phyloP scores from a whole-genome alignment of 2,329 filamentous ascomycete genomes.

The Cladosporium sp. region DNA sequence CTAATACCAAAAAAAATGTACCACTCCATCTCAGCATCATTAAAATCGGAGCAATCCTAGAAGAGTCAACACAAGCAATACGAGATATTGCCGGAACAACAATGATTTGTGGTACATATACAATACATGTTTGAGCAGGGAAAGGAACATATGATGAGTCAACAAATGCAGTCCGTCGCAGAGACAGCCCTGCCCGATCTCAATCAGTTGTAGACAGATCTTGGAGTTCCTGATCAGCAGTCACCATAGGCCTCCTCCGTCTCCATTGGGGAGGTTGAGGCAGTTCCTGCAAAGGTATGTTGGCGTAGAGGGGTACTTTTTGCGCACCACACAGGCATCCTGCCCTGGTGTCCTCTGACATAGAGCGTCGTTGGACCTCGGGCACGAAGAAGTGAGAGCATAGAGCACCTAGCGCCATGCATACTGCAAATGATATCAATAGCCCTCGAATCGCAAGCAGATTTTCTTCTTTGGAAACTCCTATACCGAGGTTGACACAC shows the following conservation, averaged over 20 bases:
- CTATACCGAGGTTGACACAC: slow-evolving; percentile 29
- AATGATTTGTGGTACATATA: too few relatives aligned
- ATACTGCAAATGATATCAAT: background rate
- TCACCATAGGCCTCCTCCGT: background rate
- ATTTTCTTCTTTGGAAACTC: background rate
- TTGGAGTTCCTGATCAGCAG: background rate
- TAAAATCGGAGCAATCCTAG: too few relatives aligned
- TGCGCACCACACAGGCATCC: background rate
- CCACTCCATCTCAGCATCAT: too few relatives aligned
- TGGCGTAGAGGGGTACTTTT: background rate
- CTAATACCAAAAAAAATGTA: too few relatives aligned
- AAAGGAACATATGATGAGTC: too few relatives aligned
- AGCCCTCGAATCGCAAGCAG: background rate
- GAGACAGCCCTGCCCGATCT: too few relatives aligned
- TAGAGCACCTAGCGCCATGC: background rate
- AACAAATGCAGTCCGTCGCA: too few relatives aligned
- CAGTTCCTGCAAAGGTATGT: background rate
- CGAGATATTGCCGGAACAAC: too few relatives aligned
- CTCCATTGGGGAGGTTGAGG: background rate
- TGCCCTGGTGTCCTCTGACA: background rate
- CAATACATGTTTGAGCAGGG: too few relatives aligned
- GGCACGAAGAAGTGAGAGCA: slow-evolving; percentile 2
- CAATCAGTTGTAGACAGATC: too few relatives aligned
- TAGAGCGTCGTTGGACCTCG: background rate
- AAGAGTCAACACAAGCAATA: too few relatives aligned